Percentiles rank a stretch among this genome's conserved stretches.
These are phyloP conservation scores for Aspergillus ochraceus DNA, from an alignment of 2,329 filamentous ascomycete genomes.

Conservation along the genomic window DNA sequence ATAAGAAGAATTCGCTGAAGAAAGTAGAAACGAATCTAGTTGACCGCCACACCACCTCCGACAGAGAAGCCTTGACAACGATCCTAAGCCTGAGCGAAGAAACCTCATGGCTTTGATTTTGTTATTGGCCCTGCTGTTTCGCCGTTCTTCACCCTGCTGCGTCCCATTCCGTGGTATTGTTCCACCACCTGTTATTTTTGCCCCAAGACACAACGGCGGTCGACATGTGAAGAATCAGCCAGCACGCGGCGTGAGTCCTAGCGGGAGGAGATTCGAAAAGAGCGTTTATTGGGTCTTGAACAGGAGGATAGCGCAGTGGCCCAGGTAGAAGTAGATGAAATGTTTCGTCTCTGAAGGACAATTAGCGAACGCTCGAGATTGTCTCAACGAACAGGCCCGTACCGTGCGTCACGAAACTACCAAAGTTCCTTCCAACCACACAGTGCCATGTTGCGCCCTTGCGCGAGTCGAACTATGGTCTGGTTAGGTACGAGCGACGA, in stretches of 20 bases:
- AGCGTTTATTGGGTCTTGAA: constrained; percentile 87
- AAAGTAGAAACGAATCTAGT: neutral
- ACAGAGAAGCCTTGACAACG: neutral
- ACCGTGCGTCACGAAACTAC: constrained; percentile 98
- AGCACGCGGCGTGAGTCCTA: neutral
- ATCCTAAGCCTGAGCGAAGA: neutral
- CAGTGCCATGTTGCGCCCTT: constrained; percentile 99
- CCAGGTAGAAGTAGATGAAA: constrained; percentile 99
- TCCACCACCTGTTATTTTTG: no score
- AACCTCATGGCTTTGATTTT: neutral
- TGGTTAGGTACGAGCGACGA: constrained; percentile 21
- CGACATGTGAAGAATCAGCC: neutral
- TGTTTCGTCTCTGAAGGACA: constrained; percentile 82
- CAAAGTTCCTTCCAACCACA: constrained; percentile 97
- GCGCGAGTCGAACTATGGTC: constrained; percentile 80
- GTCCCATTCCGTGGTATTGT: neutral
- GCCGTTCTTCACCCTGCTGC: neutral
- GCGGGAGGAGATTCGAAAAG: neutral
- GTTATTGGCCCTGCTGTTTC: neutral
- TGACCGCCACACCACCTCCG: neutral
- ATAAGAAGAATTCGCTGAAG: constrained; percentile 3
- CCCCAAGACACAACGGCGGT: neutral
- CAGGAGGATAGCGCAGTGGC: constrained; percentile 94
- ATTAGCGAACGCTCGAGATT: constrained; percentile 11
- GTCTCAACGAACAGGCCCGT: constrained; percentile 20